Percentiles rank a stretch among this genome's conserved stretches.
Evolutionary conservation across 495 filamentous ascomycete species (phyloP).

Genomic region (Clohesyomyces aquaticus): DNA sequence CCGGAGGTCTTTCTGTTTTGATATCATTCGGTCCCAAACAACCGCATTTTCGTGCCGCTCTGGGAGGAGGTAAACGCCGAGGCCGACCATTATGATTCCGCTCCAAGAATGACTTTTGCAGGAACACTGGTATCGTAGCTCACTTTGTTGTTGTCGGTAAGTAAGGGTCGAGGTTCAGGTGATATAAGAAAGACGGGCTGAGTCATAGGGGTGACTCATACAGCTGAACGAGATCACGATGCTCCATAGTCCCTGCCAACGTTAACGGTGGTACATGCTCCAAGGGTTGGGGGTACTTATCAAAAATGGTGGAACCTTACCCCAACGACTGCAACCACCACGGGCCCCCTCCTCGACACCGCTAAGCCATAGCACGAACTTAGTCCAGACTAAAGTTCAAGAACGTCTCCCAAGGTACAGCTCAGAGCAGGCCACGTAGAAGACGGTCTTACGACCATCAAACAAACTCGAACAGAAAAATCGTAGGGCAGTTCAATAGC

Average conservation of each 20-base stretch:
- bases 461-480: slow-evolving; percentile 19
- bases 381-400: background rate
- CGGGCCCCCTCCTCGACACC: slow-evolving; percentile 18
- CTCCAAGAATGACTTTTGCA: background rate
- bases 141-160: background rate
- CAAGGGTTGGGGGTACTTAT: slow-evolving; percentile 38
- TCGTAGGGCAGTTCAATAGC: slow-evolving; percentile 24
- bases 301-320: slow-evolving; percentile 38
- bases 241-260: background rate
- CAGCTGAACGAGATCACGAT: background rate
- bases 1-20: slow-evolving; percentile 23
- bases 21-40: slow-evolving; percentile 11
- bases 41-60: slow-evolving; percentile 8
- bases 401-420: slow-evolving; percentile 10
- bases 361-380: slow-evolving; percentile 6
- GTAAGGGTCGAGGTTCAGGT: background rate
- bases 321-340: slow-evolving; percentile 11
- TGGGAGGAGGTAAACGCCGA: slow-evolving; percentile 14
- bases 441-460: slow-evolving; percentile 18
- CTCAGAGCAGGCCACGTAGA: slow-evolving; percentile 11
- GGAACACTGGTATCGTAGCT: background rate
- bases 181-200: background rate
- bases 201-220: background rate
- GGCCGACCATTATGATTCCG: background rate
- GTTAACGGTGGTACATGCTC: slow-evolving; percentile 32